Percentiles rank a stretch among this genome's conserved stretches.
These are phyloP conservation scores for Boletus semigastroideus DNA, from an alignment of 1,284 basidiomycete species.

Conservation along the genomic window DNA sequence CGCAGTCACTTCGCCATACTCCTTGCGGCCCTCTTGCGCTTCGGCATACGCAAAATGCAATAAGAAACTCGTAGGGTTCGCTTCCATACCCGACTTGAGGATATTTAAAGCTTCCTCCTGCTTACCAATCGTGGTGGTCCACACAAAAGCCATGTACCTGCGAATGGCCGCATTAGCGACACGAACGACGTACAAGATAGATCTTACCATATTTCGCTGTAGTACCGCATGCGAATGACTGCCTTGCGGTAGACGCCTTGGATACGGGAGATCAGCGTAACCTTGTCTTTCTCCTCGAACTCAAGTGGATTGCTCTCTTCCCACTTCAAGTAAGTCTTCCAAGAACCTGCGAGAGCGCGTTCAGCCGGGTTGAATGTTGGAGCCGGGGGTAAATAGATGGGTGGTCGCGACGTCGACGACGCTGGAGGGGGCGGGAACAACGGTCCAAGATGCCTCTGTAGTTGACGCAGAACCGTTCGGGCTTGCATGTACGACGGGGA, in stretches of 20 bases:
- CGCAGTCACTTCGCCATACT: slow-evolving; percentile 65
- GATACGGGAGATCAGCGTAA: slow-evolving; percentile 67
- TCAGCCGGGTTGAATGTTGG: slow-evolving; percentile 78
- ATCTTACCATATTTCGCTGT: slow-evolving; percentile 87
- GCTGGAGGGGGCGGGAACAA: slow-evolving; percentile 58
- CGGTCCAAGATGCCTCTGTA: slow-evolving; percentile 69
- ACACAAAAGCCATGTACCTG: slow-evolving; percentile 90
- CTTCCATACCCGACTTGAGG: slow-evolving; percentile 83
- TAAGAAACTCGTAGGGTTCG: slow-evolving; percentile 85
- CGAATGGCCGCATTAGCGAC: slow-evolving; percentile 12
- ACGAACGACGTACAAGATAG: neutral
- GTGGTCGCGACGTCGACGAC: slow-evolving; percentile 39
- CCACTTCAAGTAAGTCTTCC: slow-evolving; percentile 94
- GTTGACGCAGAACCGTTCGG: slow-evolving; percentile 81
- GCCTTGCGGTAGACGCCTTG: slow-evolving; percentile 88
- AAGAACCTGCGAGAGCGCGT: slow-evolving; percentile 73
- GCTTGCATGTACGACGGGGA: slow-evolving; percentile 94
- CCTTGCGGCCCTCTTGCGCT: slow-evolving; percentile 68
- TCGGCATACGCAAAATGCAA: slow-evolving; percentile 92
- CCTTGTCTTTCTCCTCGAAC: slow-evolving; percentile 83
- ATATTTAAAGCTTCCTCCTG: slow-evolving; percentile 81
- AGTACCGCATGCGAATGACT: slow-evolving; percentile 89
- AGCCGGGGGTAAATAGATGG: slow-evolving; percentile 65
- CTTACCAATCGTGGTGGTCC: slow-evolving; percentile 74
- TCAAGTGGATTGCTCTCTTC: slow-evolving; percentile 94